These are phyloP conservation scores for Teratosphaeria epicoccoides DNA, from an alignment of 2,329 filamentous ascomycete species.

Conservation along the genomic window DNA sequence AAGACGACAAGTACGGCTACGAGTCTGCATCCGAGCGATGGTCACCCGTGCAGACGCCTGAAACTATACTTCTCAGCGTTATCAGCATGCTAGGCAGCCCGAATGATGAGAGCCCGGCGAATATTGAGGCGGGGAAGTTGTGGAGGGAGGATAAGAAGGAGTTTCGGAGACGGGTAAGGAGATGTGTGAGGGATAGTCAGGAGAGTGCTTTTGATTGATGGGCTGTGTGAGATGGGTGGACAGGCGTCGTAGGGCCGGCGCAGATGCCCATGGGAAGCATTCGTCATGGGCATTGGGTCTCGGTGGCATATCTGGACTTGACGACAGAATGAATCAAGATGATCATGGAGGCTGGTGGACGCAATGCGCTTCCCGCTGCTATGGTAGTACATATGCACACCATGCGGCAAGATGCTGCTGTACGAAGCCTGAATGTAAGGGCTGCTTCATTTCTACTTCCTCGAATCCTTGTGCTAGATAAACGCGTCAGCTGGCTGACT, in stretches of 20 bases:
- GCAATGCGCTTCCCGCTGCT: not conserved
- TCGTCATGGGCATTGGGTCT: not conserved
- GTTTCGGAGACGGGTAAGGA: conserved; percentile 68
- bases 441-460: no score
- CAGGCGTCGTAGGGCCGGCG: not conserved
- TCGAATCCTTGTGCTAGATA: no score
- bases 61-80: conserved; percentile 84
- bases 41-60: conserved; percentile 88
- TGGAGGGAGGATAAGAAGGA: conserved; percentile 71
- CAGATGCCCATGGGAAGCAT: no score
- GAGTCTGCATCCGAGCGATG: conserved; percentile 83
- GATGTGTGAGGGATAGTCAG: conserved; percentile 69
- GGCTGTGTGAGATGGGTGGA: not conserved
- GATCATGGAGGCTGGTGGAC: not conserved
- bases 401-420: no score
- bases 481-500: no score
- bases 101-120: conserved; percentile 91
- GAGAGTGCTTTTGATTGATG: conserved; percentile 38
- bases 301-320: not conserved
- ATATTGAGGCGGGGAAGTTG: conserved; percentile 82
- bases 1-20: conserved; percentile 90
- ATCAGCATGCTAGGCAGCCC: conserved; percentile 87
- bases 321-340: not conserved
- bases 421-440: no score
- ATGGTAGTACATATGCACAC: no score